Conservation (phyloP, 2,329 filamentous ascomycete species). For the Pseudopithomyces chartarum region DNA sequence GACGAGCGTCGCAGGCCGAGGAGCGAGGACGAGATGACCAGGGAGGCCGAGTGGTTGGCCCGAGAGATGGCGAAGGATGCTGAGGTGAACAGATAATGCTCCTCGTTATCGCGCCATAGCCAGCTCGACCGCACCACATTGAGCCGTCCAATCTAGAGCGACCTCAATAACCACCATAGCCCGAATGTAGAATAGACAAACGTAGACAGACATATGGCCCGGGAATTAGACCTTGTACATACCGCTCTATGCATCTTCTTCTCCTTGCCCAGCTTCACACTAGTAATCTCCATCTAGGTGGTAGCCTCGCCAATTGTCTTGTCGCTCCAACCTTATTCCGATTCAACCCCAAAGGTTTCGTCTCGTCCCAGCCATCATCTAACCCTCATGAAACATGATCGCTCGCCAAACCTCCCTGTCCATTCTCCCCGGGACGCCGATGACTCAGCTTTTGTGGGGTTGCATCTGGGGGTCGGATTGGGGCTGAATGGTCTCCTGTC, state of each 20-base stretch:
- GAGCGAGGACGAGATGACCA: conserved; percentile 74
- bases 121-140: neutral
- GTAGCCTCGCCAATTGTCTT: no score
- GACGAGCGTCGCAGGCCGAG: conserved; percentile 67
- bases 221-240: neutral
- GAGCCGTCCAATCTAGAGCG: neutral
- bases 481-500: neutral
- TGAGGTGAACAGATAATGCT: neutral
- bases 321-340: no score
- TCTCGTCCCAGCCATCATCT: no score
- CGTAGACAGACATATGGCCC: neutral
- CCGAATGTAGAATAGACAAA: neutral
- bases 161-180: no score
- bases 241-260: no score
- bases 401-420: no score
- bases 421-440: neutral
- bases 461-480: neutral
- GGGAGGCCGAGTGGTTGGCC: conserved; percentile 73
- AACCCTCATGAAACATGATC: no score
- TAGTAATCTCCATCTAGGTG: no score
- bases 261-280: neutral
- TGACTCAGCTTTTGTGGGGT: conserved; percentile 8
- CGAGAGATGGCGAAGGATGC: conserved; percentile 56
- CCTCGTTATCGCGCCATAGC: neutral
- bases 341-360: no score